phyloP scores from a whole-genome alignment of 306 rosid genomes.

The Vachellia pachyceras region DNA sequence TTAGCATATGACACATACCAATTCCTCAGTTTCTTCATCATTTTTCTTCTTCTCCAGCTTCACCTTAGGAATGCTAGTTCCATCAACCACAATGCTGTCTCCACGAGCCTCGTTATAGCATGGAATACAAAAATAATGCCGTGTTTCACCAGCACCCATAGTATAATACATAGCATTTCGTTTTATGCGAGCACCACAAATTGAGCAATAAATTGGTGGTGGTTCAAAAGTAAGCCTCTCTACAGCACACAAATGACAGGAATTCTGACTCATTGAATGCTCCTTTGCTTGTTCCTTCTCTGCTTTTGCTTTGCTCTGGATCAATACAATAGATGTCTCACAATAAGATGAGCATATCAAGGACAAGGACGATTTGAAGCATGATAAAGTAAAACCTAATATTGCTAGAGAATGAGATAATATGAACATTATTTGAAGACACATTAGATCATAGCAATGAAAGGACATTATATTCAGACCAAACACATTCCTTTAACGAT shows the following conservation, averaged over 20 bases:
- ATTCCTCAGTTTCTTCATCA: constrained; percentile 97
- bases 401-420: constrained; percentile 10
- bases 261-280: constrained; percentile 95
- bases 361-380: constrained; percentile 15
- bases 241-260: constrained; percentile 97
- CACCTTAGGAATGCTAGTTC: constrained; percentile 76
- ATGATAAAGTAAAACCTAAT: background rate
- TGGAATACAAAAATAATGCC: constrained; percentile 92
- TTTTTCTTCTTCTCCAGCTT: constrained; percentile 94
- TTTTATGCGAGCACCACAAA: constrained; percentile 92
- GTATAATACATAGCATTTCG: constrained; percentile 92
- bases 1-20: constrained; percentile 60
- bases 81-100: constrained; percentile 83
- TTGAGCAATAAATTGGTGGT: constrained; percentile 91
- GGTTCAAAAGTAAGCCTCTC: constrained; percentile 99
- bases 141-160: constrained; percentile 90
- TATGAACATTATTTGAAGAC: background rate
- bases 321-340: constrained; percentile 31
- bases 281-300: constrained; percentile 99
- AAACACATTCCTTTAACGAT: background rate
- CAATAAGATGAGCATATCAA: constrained; percentile 2
- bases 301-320: constrained; percentile 94
- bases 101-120: constrained; percentile 96
- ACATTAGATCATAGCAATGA: background rate
- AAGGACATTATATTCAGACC: background rate